phyloP scores from a whole-genome alignment of 2,329 filamentous ascomycete genomes.

The Diaporthe citriasiana region DNA sequence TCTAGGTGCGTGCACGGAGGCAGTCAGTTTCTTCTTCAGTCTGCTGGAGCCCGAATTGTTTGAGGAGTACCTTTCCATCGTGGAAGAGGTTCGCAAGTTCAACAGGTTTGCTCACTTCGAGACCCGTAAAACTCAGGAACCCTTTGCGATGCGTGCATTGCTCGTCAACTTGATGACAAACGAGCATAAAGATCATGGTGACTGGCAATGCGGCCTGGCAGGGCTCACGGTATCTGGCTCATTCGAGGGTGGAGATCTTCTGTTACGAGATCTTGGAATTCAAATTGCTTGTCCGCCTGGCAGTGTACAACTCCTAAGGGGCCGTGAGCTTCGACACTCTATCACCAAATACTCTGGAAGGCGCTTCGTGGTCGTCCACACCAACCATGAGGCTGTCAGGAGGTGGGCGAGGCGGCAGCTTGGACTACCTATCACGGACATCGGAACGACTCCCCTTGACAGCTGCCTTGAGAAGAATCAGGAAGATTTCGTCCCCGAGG shows the following conservation, averaged over 20 bases:
- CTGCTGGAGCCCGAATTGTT: slow-evolving; percentile 36
- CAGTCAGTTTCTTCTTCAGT: slow-evolving; percentile 43
- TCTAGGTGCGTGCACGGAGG: slow-evolving; percentile 20
- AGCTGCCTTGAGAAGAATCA: neutral
- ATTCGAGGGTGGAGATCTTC: slow-evolving; percentile 1
- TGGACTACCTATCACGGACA: neutral
- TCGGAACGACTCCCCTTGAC: neutral
- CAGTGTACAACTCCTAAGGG: slow-evolving; percentile 31
- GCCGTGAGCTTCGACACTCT: slow-evolving; percentile 37
- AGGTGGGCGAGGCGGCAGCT: slow-evolving; percentile 21
- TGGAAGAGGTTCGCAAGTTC: neutral
- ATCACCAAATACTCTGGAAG: slow-evolving; percentile 36
- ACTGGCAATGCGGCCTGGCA: slow-evolving; percentile 30
- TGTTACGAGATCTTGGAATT: neutral
- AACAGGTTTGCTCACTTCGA: slow-evolving; percentile 7
- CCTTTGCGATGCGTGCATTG: slow-evolving; percentile 21
- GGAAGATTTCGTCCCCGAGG: slow-evolving; percentile 1
- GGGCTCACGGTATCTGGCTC: slow-evolving; percentile 4
- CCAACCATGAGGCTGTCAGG: slow-evolving; percentile 35
- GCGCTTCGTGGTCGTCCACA: slow-evolving; percentile 34
- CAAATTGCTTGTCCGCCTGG: slow-evolving; percentile 14
- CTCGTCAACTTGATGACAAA: slow-evolving; percentile 37
- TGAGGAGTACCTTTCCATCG: neutral
- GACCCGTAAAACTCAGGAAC: slow-evolving; percentile 20
- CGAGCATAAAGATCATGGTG: slow-evolving; percentile 28